Evolutionary conservation across 2,329 filamentous ascomycete species (phyloP).

Genomic region (Scedosporium boydii): DNA sequence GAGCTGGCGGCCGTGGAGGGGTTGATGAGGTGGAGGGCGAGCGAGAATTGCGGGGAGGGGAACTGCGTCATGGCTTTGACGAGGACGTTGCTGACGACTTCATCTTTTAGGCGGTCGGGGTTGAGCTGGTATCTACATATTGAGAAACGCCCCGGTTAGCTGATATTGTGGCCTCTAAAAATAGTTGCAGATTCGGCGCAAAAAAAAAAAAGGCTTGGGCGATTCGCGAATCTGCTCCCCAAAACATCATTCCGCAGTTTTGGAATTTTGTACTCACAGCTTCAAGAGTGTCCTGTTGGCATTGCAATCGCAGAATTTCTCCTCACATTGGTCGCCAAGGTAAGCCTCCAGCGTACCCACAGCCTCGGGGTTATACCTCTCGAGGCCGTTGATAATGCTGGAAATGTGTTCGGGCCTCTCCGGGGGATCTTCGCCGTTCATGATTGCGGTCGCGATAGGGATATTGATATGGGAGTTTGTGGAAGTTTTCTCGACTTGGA

Average conservation of each 20-base stretch:
- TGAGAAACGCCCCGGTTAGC: background rate
- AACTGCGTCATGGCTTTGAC: conserved; percentile 97
- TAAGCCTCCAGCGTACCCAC: conserved; percentile 91
- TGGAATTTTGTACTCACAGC: conserved; percentile 58
- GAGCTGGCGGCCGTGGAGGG: conserved; percentile 58
- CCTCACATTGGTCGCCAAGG: conserved; percentile 88
- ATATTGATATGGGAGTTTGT: conserved; percentile 8
- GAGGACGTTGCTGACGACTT: conserved; percentile 97
- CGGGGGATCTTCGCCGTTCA: conserved; percentile 75
- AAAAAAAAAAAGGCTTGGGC: no score
- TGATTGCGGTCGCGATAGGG: conserved; percentile 20
- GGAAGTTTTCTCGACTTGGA: conserved; percentile 16
- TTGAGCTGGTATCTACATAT: conserved; percentile 93
- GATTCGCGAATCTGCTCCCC: no score
- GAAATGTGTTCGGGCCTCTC: conserved; percentile 89
- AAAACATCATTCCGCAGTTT: no score
- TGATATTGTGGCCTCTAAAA: background rate
- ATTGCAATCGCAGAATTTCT: conserved; percentile 89
- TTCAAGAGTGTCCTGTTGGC: conserved; percentile 94
- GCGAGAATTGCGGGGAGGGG: conserved; percentile 88
- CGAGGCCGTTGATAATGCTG: conserved; percentile 89
- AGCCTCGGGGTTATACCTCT: conserved; percentile 97
- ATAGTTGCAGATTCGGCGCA: background rate
- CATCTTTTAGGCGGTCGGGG: conserved; percentile 92
- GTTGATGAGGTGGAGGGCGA: conserved; percentile 87